Evolutionary conservation across 768 basidiomycete species (phyloP).

Genomic region (Russula sp.): DNA sequence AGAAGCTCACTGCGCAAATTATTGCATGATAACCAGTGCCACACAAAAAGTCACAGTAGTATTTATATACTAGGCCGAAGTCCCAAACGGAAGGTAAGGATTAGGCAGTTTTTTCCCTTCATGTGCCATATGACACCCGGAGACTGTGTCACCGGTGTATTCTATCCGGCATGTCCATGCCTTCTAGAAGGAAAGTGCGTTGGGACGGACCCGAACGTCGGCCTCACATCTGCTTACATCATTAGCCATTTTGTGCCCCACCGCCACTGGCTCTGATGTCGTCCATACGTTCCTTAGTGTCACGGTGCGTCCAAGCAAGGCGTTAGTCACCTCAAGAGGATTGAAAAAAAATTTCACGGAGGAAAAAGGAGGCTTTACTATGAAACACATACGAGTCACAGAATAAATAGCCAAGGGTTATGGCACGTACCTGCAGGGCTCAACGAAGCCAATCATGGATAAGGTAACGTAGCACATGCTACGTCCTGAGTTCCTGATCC

Average conservation of each 20-base stretch:
- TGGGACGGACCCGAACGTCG: constrained; percentile 3
- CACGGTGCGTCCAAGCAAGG: too few species aligned
- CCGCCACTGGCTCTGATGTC: too few species aligned
- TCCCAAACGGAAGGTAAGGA: too few species aligned
- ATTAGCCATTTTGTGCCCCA: not conserved
- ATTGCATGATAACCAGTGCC: too few species aligned
- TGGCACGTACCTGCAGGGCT: constrained; percentile 1
- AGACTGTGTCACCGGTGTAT: not conserved
- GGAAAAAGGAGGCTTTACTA: not conserved
- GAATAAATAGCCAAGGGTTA: not conserved
- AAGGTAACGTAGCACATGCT: not conserved
- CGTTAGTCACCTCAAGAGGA: not conserved
- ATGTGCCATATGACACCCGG: not conserved
- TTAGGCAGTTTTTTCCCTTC: not conserved
- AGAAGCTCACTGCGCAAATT: not conserved
- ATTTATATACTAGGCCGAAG: too few species aligned
- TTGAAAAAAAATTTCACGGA: not conserved
- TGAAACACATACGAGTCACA: not conserved
- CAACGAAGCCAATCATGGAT: too few species aligned
- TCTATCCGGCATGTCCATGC: not conserved
- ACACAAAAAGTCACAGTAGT: too few species aligned
- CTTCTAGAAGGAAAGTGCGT: not conserved
- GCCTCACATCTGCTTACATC: not conserved
- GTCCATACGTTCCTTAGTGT: too few species aligned
- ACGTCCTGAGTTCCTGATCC: not conserved